Base-by-base conservation (phyloP, 306 rosid species). In the Herpetospermum pedunculosum region DNA sequence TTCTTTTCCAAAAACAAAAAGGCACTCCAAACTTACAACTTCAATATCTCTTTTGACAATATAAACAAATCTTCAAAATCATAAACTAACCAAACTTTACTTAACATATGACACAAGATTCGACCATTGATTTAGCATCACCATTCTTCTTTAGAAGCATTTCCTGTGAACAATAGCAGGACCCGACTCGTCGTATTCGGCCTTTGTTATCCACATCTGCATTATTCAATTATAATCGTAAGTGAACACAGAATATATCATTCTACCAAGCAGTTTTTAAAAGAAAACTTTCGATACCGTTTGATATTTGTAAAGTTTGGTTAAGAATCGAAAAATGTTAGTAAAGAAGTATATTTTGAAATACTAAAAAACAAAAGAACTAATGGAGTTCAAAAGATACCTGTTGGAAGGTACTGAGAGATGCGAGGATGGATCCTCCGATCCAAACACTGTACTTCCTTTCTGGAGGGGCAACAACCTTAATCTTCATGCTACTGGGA, bases 371-470 rank as follows among this genome's bases (percentile, higher is more conserved):
- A 49, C 55, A n/a, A 47, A 44, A 41, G 3, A 41, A 41, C 18
- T 14, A 53, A 55, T 2, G 35, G 64, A 4, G 37, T 26, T 8
- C 12, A 59, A 52, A 21, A 38, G 28, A 18, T 62, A 86, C 92
- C 92, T 88, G 92, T 76, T 88, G 92, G 76, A 88, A 88, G 76
- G 92, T 86, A 74, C 92, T 88, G 44, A 88, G 92, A 44, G 92
- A 88, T 80, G 92, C 92, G 59, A 88, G 79, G 81, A 88, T 88
- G 49, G 92, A 88, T 37, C 92, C 92, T 84, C 92, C 92, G 34
- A 88, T 88, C 92, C 92, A 88, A 72, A 88, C 92, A 86, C 92
- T 88, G 83, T 86, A 88, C 70, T 88, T 88, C 64, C 92, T 84
- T 78, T 88, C 92, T 0, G 92, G 92, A 76, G 92, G 92, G 14